These are phyloP conservation scores for Mycocentrospora acerina DNA, from an alignment of 2,329 filamentous ascomycete species.

Conservation along the genomic window DNA sequence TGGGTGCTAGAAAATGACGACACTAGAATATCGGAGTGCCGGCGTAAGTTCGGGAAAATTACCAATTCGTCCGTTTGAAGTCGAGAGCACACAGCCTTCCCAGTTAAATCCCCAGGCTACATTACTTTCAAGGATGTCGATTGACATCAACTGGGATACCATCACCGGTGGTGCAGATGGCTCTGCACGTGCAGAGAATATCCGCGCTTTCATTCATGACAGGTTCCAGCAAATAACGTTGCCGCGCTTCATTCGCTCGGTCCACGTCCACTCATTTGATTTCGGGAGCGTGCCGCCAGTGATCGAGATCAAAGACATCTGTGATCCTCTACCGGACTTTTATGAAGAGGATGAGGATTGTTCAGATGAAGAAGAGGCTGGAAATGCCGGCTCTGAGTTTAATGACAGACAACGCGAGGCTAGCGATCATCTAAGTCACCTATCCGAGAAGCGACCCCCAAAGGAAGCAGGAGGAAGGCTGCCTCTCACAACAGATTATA, in stretches of 20 bases:
- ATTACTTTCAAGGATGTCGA: constrained; percentile 68
- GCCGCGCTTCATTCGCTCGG: constrained; percentile 94
- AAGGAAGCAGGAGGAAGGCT: constrained; percentile 23
- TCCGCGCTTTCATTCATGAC: constrained; percentile 91
- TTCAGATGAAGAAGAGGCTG: constrained; percentile 56
- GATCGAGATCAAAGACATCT: constrained; percentile 93
- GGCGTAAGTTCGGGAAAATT: too few relatives aligned
- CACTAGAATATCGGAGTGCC: too few relatives aligned
- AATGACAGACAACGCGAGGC: constrained; percentile 23
- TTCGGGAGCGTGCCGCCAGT: constrained; percentile 82
- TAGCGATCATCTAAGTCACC: constrained; percentile 33
- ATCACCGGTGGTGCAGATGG: constrained; percentile 89
- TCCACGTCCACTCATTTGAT: constrained; percentile 90
- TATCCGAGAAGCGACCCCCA: constrained; percentile 32
- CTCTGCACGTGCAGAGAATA: constrained; percentile 76
- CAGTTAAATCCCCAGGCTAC: constrained; percentile 30
- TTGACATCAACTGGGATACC: constrained; percentile 95
- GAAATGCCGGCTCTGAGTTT: constrained; percentile 34
- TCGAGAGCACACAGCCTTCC: too few relatives aligned
- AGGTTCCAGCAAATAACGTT: constrained; percentile 91
- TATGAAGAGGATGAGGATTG: constrained; percentile 80
- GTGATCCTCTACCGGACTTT: constrained; percentile 92
- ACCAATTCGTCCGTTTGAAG: constrained; percentile 5
- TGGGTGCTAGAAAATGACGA: background rate
- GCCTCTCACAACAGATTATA: constrained; percentile 13